phyloP scores from a whole-genome alignment of 805 yeast genomes.

The Wickerhamiella sergipiensis region DNA sequence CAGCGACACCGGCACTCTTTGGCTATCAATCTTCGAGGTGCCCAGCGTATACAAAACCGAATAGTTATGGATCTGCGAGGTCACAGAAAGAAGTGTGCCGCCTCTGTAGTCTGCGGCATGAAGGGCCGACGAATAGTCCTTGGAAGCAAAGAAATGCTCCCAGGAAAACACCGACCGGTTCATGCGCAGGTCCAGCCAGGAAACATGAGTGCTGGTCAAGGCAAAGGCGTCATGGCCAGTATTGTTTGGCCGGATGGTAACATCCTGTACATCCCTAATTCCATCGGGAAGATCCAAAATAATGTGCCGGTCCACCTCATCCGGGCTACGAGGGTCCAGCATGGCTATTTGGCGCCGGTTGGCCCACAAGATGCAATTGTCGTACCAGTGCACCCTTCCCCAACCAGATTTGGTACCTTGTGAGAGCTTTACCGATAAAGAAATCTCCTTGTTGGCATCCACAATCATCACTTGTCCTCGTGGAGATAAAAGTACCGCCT shows the following conservation, averaged over 20 bases:
- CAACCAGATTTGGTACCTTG: slow-evolving; percentile 12
- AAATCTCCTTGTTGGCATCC: slow-evolving; percentile 1
- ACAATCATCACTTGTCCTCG: slow-evolving; percentile 2
- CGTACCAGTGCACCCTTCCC: slow-evolving; percentile 8
- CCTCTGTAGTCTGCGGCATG: slow-evolving; percentile 19
- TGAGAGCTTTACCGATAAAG: slow-evolving; percentile 3
- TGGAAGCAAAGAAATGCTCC: slow-evolving; percentile 50
- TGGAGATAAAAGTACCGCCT: slow-evolving; percentile 3
- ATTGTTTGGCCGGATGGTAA: slow-evolving; percentile 8
- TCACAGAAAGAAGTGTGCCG: slow-evolving; percentile 16
- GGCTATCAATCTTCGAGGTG: slow-evolving; percentile 24
- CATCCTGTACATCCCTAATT: slow-evolving; percentile 10
- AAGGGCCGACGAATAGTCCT: slow-evolving; percentile 41
- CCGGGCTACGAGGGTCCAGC: slow-evolving; percentile 7
- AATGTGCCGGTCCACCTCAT: neutral
- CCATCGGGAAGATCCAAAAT: slow-evolving; percentile 6
- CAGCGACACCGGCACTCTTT: slow-evolving; percentile 27
- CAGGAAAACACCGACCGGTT: slow-evolving; percentile 47
- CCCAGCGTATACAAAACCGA: slow-evolving; percentile 18
- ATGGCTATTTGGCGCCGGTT: slow-evolving; percentile 9
- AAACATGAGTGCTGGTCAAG: slow-evolving; percentile 54
- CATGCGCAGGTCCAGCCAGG: slow-evolving; percentile 31
- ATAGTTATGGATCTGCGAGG: slow-evolving; percentile 25
- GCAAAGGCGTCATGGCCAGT: slow-evolving; percentile 31
- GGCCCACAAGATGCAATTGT: slow-evolving; percentile 9